Conservation (phyloP, 306 rosid species). For the Sindora glabra region DNA sequence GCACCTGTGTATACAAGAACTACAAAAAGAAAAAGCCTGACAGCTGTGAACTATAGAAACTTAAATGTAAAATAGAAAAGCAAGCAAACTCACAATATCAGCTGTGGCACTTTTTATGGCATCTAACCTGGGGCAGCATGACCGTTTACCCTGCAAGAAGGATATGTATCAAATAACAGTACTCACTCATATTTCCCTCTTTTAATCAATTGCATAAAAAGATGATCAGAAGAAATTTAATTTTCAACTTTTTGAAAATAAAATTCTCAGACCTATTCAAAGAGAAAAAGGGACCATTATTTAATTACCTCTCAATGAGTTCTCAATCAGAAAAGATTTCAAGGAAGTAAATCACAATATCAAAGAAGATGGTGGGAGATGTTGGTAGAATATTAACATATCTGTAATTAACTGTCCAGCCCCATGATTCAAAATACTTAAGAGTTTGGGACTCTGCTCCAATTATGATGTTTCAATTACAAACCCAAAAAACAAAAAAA, state of each 20-base stretch:
- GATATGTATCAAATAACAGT: not conserved
- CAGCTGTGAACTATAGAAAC: not conserved
- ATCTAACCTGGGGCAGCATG: conserved; percentile 76
- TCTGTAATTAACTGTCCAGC: not conserved
- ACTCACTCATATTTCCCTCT: not conserved
- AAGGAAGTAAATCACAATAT: not conserved
- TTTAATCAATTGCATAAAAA: not conserved
- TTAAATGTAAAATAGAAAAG: not conserved
- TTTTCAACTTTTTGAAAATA: not conserved
- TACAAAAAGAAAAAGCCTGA: not conserved
- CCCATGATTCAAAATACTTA: conserved; percentile 14
- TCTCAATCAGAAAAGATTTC: conserved; percentile 1
- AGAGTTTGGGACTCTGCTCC: not conserved
- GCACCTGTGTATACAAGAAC: not conserved
- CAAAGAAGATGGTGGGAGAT: not conserved
- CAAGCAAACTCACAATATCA: conserved; percentile 77
- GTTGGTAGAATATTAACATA: not conserved
- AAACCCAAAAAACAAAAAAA: too few relatives aligned
- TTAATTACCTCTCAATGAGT: not conserved
- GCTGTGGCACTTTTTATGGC: conserved; percentile 83
- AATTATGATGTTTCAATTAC: not conserved
- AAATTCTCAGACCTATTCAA: not conserved
- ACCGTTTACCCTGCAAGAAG: conserved; percentile 70
- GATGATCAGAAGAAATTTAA: conserved; percentile 4
- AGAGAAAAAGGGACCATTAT: not conserved